Base-by-base conservation (phyloP, 495 filamentous ascomycete species). In the Neurospora sublineolata region DNA sequence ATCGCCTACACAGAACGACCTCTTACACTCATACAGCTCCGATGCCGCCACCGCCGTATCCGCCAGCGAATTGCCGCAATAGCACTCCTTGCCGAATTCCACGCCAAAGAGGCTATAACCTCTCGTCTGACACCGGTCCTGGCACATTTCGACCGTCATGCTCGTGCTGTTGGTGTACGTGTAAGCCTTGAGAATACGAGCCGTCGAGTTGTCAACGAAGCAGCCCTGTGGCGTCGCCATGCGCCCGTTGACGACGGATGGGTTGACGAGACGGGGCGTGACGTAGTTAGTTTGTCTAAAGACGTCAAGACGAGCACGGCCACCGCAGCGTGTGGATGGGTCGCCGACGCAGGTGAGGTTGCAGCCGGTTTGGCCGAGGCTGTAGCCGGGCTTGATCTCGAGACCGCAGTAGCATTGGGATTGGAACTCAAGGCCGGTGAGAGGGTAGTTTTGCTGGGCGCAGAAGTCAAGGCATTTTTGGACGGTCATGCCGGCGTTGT, bases 391-490 rank as follows among this genome's bases (percentile, higher is more conserved):
- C 64, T 76, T 77, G 36, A 82, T 74, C 38, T 71, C 68, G 10
- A 76, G 46, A 4, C 78, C 80, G 52, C 83, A 84, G 69, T 80
- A 84, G 68, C 83, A 85, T 73, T 84, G 80, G 27, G 76, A 72
- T 9, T 72, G 72, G 68, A 80, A 81, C 60, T 84, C 83, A n/a
- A 80, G 71, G 10, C 83, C 83, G 11, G 83, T 81, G 20, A 82
- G 75, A 4, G 73, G 69, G 69, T 74, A 83, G 16, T 77, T 76
- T 38, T 77, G 76, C 38, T 39, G 70, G 14, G 75, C 46, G 74
- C 84, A 86, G 42, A 77, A 82, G 18, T 72, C 41, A 7, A 80
- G 75, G 60, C 85, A 86, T 41, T 77, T 68, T 67, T 83, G 83
- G 46, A 82, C 76, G 2, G 83, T 86, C 82, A 85, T 83, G 52